These are phyloP conservation scores for Pseudogymnoascus sp. DNA, from an alignment of 2,329 filamentous ascomycete genomes.

Conservation along the genomic window DNA sequence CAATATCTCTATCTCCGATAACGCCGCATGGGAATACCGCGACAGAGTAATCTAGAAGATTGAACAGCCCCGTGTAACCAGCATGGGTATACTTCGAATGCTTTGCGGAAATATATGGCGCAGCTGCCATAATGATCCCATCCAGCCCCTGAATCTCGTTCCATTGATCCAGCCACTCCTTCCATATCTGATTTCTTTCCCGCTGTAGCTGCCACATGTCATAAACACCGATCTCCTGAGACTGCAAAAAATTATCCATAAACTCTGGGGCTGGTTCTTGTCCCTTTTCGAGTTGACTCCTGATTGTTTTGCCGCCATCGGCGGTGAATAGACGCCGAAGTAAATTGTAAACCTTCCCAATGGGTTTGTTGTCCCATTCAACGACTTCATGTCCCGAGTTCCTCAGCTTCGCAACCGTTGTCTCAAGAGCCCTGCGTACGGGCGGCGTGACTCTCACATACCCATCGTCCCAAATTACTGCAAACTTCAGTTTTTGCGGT, in stretches of 20 bases:
- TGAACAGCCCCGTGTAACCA: constrained; percentile 28
- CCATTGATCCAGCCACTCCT: constrained; percentile 29
- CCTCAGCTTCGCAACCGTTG: constrained; percentile 29
- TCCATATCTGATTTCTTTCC: constrained; percentile 30
- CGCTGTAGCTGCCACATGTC: constrained; percentile 28
- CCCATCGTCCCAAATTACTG: constrained; percentile 33
- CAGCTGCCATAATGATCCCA: constrained; percentile 29
- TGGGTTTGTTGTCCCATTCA: constrained; percentile 6
- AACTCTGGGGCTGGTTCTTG: constrained; percentile 19
- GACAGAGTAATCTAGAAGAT: constrained; percentile 25
- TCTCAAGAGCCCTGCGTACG: constrained; percentile 30
- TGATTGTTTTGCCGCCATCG: constrained; percentile 28
- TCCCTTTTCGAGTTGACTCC: constrained; percentile 23
- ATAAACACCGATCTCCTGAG: constrained; percentile 14
- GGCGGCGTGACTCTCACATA: constrained; percentile 33
- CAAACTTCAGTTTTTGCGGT: constrained; percentile 32
- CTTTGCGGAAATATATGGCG: constrained; percentile 32
- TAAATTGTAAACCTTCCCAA: neutral
- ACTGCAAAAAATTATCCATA: constrained; percentile 27
- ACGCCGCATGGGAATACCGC: neutral
- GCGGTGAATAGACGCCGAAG: constrained; percentile 13
- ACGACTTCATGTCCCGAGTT: constrained; percentile 32
- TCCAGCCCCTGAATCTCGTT: constrained; percentile 12
- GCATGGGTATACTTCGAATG: constrained; percentile 13
- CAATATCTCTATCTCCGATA: constrained; percentile 5